These are phyloP conservation scores for Picea mariana DNA, from an alignment of 83 land plant genomes.

Conservation along the genomic window DNA sequence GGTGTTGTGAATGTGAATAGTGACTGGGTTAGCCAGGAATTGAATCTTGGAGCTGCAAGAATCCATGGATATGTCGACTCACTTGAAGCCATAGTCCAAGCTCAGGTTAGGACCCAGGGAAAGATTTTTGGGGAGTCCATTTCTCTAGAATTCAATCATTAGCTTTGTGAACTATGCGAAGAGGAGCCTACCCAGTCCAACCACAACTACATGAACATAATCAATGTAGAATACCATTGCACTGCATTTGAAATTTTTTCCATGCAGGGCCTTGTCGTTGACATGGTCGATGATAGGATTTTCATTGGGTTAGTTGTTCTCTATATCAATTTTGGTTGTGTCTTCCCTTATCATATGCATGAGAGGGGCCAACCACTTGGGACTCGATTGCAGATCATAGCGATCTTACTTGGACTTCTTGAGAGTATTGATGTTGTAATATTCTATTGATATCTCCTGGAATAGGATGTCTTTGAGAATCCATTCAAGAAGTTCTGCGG, in stretches of 20 bases:
- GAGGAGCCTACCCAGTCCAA: conserved; percentile 20
- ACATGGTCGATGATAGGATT: conserved; percentile 47
- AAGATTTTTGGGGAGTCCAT: not conserved
- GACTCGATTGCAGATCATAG: conserved; percentile 71
- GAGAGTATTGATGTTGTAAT: conserved; percentile 51
- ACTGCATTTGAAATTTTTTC: conserved; percentile 26
- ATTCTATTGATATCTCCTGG: not conserved
- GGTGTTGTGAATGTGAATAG: conserved; percentile 62
- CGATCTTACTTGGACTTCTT: conserved; percentile 66
- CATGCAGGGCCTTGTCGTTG: conserved; percentile 9
- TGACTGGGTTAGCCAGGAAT: conserved; percentile 39
- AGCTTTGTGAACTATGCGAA: not conserved
- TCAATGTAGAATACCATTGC: not conserved
- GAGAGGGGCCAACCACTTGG: conserved; percentile 67
- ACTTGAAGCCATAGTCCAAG: conserved; percentile 28
- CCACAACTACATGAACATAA: not conserved
- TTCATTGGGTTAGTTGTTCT: conserved; percentile 65
- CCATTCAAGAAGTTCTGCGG: conserved; percentile 60
- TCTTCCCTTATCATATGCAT: conserved; percentile 52
- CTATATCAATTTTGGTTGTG: conserved; percentile 45
- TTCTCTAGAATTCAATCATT: not conserved
- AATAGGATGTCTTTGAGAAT: too few species aligned
- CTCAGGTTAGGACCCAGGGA: not conserved
- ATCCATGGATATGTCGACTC: conserved; percentile 79
- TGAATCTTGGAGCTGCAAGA: conserved; percentile 42